Conservation (phyloP, 306 rosid genomes). For the Ammopiptanthus mongolicus region DNA sequence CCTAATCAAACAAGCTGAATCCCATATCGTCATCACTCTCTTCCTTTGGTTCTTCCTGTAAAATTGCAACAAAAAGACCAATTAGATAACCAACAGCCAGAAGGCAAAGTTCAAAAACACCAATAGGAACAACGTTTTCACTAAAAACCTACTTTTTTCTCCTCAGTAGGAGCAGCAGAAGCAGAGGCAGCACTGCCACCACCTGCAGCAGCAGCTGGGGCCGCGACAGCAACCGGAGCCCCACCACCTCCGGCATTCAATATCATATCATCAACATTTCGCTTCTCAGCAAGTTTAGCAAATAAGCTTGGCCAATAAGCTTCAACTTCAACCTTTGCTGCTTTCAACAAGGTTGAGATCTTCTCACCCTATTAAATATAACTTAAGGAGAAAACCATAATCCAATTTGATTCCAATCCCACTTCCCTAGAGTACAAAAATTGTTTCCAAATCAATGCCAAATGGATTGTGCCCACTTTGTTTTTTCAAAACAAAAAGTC, state of each 20-base stretch:
- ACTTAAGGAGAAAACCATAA: conserved; percentile 28
- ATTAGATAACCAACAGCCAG: conserved; percentile 7
- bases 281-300: conserved; percentile 71
- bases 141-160: conserved; percentile 54
- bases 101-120: background rate
- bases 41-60: conserved; percentile 58
- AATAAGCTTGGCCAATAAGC: conserved; percentile 66
- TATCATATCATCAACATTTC: conserved; percentile 52
- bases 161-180: conserved; percentile 47
- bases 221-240: conserved; percentile 44
- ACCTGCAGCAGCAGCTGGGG: conserved; percentile 34
- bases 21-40: conserved; percentile 72
- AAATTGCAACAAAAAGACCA: background rate
- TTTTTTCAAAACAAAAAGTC: background rate
- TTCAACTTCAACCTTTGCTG: conserved; percentile 51
- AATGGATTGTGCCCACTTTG: background rate
- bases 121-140: background rate
- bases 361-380: conserved; percentile 51
- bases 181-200: conserved; percentile 28
- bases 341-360: conserved; percentile 49
- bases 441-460: background rate
- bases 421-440: background rate
- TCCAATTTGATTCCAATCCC: background rate
- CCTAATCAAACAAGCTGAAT: conserved; percentile 64
- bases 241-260: conserved; percentile 53